Conservation (phyloP, 2,329 filamentous ascomycete genomes). For the Dothistroma septosporum region DNA sequence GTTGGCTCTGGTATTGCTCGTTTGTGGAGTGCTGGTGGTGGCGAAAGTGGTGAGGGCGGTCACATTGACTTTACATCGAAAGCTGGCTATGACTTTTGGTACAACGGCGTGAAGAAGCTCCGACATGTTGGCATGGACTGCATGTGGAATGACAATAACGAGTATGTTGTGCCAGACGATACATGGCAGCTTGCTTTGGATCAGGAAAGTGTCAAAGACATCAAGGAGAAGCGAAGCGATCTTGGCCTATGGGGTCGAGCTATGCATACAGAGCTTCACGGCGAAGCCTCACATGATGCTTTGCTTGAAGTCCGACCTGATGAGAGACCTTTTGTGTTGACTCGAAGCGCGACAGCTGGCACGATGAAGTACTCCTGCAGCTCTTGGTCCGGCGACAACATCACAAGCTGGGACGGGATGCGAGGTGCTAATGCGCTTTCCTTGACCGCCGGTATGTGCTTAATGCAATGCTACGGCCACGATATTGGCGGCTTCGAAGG, state of each 20-base stretch:
- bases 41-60: slow-evolving; percentile 64
- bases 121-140: slow-evolving; percentile 63
- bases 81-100: slow-evolving; percentile 68
- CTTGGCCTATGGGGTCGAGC: slow-evolving; percentile 67
- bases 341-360: slow-evolving; percentile 65
- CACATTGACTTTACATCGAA: slow-evolving; percentile 70
- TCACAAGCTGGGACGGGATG: slow-evolving; percentile 70
- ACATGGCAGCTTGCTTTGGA: slow-evolving; percentile 61
- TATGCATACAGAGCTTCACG: slow-evolving; percentile 67
- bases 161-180: slow-evolving; percentile 65
- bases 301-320: slow-evolving; percentile 56
- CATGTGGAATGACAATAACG: slow-evolving; percentile 79
- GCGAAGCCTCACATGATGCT: slow-evolving; percentile 66
- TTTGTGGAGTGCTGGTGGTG: slow-evolving; percentile 69
- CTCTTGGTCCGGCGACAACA: slow-evolving; percentile 71
- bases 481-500: slow-evolving; percentile 75
- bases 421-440: slow-evolving; percentile 66
- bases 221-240: slow-evolving; percentile 39
- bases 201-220: slow-evolving; percentile 35
- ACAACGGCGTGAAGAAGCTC: slow-evolving; percentile 60
- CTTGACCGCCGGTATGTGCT: slow-evolving; percentile 62
- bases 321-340: slow-evolving; percentile 63
- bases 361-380: slow-evolving; percentile 68
- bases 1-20: slow-evolving; percentile 53
- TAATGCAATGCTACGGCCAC: slow-evolving; percentile 62